Evolutionary conservation across 2,329 filamentous ascomycete species (phyloP), one percentile per base, ranked within the genome.

Genomic region (Neoascochyta sp.): DNA sequence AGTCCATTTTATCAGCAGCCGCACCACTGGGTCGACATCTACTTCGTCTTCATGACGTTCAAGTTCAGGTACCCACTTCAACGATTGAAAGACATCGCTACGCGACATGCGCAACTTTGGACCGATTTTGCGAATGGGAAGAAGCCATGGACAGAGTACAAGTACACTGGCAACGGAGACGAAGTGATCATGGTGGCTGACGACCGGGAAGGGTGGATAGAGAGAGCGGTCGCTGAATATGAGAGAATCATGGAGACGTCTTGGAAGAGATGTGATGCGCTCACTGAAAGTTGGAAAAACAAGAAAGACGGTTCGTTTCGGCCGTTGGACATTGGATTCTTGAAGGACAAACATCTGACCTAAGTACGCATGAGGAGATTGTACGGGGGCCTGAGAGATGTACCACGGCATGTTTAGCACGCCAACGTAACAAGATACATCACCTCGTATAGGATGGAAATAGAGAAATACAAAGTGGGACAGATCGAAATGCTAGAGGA

Each of bases 1-100:
- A 25, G 21, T 5, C 34, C 18, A 9, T 27, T 47, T 8, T 52
- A 48, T 25, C 36, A 47, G 9, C 35, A 41, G 12, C 25, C 51
- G 2, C 55, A 60, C 28, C 51, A 58, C 22, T 51, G 50, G 51
- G 47, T 55, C 2, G 53, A 59, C 19, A 31, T 54, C 1, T 55
- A 57, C 26, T 54, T 42, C 16, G 27, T 57, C 8, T 59, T 56
- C 39, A 32, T 41, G 9, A 43, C 43, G 2, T 41, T 34, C 18
- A 47, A 50, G 15, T 50, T 52, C 33, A 26, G 45, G 7, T 41
- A 42, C 21, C 41, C 44, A 1, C 24, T 21, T 1, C 33, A 45
- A 20, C 32, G 27, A 15, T 32, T 53, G 4, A 47, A 48, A 18
- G 26, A 41, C 1, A 39, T 48, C 3, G 53, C 52, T 3, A 44